Base-by-base conservation (phyloP, 179 eudicot genomes). In the Corrigiola litoralis region DNA sequence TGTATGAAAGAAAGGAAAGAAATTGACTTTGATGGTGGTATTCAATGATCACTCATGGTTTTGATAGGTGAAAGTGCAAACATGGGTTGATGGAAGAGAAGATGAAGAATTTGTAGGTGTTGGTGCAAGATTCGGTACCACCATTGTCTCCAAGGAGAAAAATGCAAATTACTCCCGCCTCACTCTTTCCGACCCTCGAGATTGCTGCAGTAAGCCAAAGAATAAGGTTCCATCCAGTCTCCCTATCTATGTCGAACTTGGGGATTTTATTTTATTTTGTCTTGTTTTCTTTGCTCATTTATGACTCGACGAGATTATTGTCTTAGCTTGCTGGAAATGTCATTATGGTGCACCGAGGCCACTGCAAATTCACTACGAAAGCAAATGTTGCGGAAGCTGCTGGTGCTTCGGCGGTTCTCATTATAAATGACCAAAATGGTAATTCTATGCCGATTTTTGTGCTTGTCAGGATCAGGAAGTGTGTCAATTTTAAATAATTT, bases 381-480 rank as follows among this genome's bases (percentile, higher is more conserved):
- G 89, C 95, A 67, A 87, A 87, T 71, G 57, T 75, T 73, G 96
- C 96, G 24, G 73, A 90, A 80, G 95, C 84, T 65, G 95, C 96
- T 55, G 95, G 95, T 75, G 96, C 96, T 72, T 89, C 96, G 57
- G 95, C 95, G 2, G 78, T 87, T 71, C 95, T 89, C 60, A 85
- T 89, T 47, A 63, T 87, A 74, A 89, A 89, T 69, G 89, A 85
- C 53, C 79, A 82, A 70, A 85, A 78, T 81, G 95, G 96, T 89
- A 77, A 72, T 11, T 37, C 23, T 17, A 1, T 29, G 33, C 7
- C 31, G 12, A 16, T 48, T 31, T 31, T 46, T 48, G 63, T 46
- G 9, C 32, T 9, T 5, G 3, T 25, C 24, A 59, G 33, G 20
- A 60, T 69, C 57, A 40, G 38, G 64, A 54, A 53, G 58, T 32